phyloP scores from a whole-genome alignment of 257 asterid genomes.

The Marsdenia floribunda region DNA sequence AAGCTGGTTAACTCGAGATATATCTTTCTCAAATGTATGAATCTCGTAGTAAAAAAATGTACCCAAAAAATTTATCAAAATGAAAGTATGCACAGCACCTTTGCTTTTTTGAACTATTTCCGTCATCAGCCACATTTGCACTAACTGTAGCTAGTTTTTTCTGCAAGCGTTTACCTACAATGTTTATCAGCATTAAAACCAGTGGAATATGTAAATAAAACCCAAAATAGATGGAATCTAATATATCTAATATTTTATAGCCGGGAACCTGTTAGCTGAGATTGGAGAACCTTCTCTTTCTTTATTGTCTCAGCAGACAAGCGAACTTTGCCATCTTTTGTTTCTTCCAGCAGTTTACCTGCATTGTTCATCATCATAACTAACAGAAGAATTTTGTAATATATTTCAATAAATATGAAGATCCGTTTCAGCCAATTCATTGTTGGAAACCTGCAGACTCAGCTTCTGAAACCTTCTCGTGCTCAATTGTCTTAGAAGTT shows the following conservation, averaged over 20 bases:
- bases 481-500: constrained; percentile 27
- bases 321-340: constrained; percentile 28
- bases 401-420: background rate
- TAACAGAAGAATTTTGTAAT: background rate
- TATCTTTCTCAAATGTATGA: background rate
- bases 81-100: constrained; percentile 33
- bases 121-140: constrained; percentile 34
- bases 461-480: constrained; percentile 31
- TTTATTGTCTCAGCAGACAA: constrained; percentile 25
- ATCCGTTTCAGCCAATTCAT: constrained; percentile 9
- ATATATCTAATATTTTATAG: constrained; percentile 17
- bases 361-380: background rate
- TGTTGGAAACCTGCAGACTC: constrained; percentile 45
- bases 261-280: constrained; percentile 43
- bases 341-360: constrained; percentile 12
- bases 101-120: constrained; percentile 58
- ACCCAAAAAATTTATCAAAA: background rate
- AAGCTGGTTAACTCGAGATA: background rate
- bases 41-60: background rate
- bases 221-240: background rate
- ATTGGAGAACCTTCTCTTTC: constrained; percentile 33
- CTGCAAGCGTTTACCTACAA: constrained; percentile 28
- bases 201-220: constrained; percentile 3
- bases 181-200: constrained; percentile 2
- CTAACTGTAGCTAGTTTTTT: constrained; percentile 25